Evolutionary conservation across 805 yeast genomes (phyloP), one percentile per base, ranked within the genome.

Genomic region (Brettanomyces sp.): DNA sequence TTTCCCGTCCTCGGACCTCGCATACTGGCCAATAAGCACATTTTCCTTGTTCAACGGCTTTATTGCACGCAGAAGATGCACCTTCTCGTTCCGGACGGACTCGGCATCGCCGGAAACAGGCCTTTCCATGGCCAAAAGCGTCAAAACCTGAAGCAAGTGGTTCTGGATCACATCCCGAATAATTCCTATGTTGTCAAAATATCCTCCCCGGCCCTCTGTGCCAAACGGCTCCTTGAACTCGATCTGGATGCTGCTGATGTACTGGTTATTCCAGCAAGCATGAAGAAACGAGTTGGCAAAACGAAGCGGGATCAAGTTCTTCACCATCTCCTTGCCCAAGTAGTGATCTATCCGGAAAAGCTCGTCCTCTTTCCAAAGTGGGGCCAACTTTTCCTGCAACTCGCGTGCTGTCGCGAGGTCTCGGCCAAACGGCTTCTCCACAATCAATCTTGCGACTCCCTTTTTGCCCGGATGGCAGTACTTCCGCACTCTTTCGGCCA

Each of bases 181-280:
- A 62, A 93, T 93, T 48, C 99, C 99, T 59, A 90, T 88, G 46
- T 75, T 73, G 67, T 93, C 98, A 60, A 93, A 93, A 71, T 93
- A 93, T 36, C 99, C 99, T 56, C 99, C 99, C 63, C 99, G 80
- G 47, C 99, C 99, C 69, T 93, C 96, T 37, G 99, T 93, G 46
- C 99, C 99, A 57, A 93, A 93, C n/a, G 93, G 87, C 70, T 93
- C 99, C 71, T 93, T 93, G 74, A 93, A 91, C 12, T 91, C 77
- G 55, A 93, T 80, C 72, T 91, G 96, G 51, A 93, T 81, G 36
- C 82, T 77, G 51, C 79, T 74, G 59, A 93, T 80, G 65, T 77
- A 83, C 52, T 85, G 76, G 62, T 74, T 81, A 70, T 85, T 83
- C 97, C 97, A 93, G 46, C 85, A 77, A n/a, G 95, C 87, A 59